phyloP scores from a whole-genome alignment of 306 rosid species.

The Oemleria cerasiformis region DNA sequence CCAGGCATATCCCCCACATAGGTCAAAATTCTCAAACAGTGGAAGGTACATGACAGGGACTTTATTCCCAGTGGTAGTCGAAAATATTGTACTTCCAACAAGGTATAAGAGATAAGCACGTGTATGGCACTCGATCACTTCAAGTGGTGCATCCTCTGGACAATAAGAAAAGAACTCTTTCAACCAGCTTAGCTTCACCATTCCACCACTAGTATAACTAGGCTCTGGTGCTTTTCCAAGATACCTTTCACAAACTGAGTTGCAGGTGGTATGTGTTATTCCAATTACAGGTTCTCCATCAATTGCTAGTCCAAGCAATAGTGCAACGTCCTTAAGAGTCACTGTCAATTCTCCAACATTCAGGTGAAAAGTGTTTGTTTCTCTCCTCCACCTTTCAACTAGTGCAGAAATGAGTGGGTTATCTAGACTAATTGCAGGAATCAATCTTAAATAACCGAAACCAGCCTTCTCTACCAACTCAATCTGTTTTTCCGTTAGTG shows the following conservation, averaged over 20 bases:
- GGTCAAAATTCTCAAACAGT: conserved; percentile 76
- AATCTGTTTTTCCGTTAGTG: conserved; percentile 62
- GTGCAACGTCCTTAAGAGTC: conserved; percentile 85
- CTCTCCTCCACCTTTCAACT: conserved; percentile 99
- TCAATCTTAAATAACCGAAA: conserved; percentile 78
- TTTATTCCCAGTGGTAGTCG: conserved; percentile 98
- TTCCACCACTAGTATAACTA: conserved; percentile 95
- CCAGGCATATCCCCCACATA: conserved; percentile 89
- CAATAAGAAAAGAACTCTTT: conserved; percentile 86
- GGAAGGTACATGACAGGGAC: conserved; percentile 99
- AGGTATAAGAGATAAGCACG: conserved; percentile 99
- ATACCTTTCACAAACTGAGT: conserved; percentile 76
- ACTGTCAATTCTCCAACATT: conserved; percentile 96
- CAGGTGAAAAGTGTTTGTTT: conserved; percentile 96
- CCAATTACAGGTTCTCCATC: conserved; percentile 98
- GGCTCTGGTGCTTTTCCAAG: conserved; percentile 81
- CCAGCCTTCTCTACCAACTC: conserved; percentile 90
- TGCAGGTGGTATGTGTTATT: conserved; percentile 77
- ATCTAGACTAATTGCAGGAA: conserved; percentile 97
- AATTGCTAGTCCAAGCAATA: conserved; percentile 89
- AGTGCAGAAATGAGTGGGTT: conserved; percentile 96
- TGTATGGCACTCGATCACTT: conserved; percentile 77
- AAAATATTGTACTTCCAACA: conserved; percentile 95
- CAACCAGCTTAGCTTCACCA: conserved; percentile 99
- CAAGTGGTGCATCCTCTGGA: conserved; percentile 74